Evolutionary conservation across 768 basidiomycete species (phyloP).

Genomic region (Phanerodontia chrysosporium): DNA sequence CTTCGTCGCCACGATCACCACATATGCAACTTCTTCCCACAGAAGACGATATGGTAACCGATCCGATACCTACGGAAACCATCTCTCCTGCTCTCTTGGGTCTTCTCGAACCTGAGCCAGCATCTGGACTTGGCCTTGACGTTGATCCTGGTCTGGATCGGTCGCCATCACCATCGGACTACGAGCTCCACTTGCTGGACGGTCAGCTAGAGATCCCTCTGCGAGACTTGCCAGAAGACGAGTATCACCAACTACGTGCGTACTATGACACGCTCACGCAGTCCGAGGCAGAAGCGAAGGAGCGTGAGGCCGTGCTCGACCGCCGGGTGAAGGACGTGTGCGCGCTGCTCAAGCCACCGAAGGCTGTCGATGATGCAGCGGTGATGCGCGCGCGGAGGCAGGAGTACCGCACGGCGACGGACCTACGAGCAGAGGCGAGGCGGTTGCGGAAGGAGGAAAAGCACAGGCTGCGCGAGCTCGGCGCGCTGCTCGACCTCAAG

Average conservation of each 20-base stretch:
- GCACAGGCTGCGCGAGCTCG: conserved; percentile 53
- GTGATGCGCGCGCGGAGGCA: conserved; percentile 22
- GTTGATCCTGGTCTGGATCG: conserved; percentile 23
- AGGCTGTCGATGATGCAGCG: conserved; percentile 24
- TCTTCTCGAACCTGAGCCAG: background rate
- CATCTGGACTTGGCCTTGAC: conserved; percentile 22
- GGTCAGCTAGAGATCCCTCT: conserved; percentile 20
- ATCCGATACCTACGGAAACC: conserved; percentile 12
- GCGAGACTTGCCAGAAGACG: conserved; percentile 18
- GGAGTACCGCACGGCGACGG: conserved; percentile 33
- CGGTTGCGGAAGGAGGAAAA: conserved; percentile 45
- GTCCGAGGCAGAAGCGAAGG: conserved; percentile 20
- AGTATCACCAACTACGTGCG: conserved; percentile 20
- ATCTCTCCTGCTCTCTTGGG: conserved; percentile 20
- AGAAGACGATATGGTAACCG: conserved; percentile 4
- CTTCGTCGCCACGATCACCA: conserved; percentile 18
- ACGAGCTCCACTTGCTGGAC: conserved; percentile 24
- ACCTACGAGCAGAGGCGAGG: conserved; percentile 39
- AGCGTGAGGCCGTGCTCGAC: conserved; percentile 22
- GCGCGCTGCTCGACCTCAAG: conserved; percentile 53
- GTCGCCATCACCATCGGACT: conserved; percentile 24
- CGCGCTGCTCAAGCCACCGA: conserved; percentile 30
- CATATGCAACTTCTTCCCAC: conserved; percentile 15
- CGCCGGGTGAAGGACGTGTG: conserved; percentile 25
- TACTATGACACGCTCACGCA: conserved; percentile 16